These are phyloP conservation scores for Paecilomyces formosus DNA, from an alignment of 2,329 filamentous ascomycete species.

Conservation along the genomic window DNA sequence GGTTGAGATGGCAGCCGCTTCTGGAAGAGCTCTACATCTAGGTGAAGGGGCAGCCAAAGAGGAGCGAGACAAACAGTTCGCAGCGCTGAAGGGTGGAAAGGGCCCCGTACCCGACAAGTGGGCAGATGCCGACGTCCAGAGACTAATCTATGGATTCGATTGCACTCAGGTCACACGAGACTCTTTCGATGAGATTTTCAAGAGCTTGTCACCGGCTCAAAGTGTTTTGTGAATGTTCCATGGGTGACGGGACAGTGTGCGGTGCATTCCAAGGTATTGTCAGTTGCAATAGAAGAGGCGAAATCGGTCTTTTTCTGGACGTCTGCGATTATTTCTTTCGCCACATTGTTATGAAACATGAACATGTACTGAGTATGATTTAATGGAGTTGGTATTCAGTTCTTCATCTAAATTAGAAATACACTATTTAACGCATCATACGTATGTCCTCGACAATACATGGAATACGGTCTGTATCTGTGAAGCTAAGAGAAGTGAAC, in stretches of 20 bases:
- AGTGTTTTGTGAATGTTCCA: not conserved
- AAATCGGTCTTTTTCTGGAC: too few relatives aligned
- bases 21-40: constrained; percentile 48
- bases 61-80: constrained; percentile 51
- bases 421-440: too few relatives aligned
- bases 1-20: constrained; percentile 50
- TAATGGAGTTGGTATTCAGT: too few relatives aligned
- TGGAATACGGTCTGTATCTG: too few relatives aligned
- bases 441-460: too few relatives aligned
- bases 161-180: constrained; percentile 50
- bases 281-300: too few relatives aligned
- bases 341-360: too few relatives aligned
- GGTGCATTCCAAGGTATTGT: too few relatives aligned
- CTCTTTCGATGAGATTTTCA: constrained; percentile 44
- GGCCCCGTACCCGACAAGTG: constrained; percentile 54
- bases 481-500: too few relatives aligned
- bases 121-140: constrained; percentile 62
- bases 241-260: not conserved
- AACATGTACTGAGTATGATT: too few relatives aligned
- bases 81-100: constrained; percentile 43
- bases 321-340: too few relatives aligned
- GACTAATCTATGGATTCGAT: constrained; percentile 59
- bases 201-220: not conserved
- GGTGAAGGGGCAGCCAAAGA: constrained; percentile 53
- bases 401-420: too few relatives aligned